Evolutionary conservation across 2,329 filamentous ascomycete species (phyloP).

Genomic region (Hymenoscyphus salicellus): DNA sequence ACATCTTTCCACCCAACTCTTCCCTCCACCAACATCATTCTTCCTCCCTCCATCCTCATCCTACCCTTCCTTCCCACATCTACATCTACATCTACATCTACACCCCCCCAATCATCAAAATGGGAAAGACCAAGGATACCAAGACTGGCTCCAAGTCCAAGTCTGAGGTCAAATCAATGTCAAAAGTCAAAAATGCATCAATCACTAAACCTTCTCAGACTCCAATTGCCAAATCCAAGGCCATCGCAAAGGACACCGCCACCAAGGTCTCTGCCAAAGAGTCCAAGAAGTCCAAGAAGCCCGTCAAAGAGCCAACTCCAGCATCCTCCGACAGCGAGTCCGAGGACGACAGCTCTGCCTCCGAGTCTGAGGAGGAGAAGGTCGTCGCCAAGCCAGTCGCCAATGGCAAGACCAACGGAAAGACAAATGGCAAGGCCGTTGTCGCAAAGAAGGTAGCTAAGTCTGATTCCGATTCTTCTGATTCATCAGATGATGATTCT

Average conservation of each 20-base stretch:
- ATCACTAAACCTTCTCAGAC: conserved; percentile 66
- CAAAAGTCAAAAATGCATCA: conserved; percentile 61
- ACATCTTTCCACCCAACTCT: conserved; percentile 3
- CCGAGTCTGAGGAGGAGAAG: conserved; percentile 33
- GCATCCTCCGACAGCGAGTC: conserved; percentile 41
- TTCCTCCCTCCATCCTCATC: conserved; percentile 7
- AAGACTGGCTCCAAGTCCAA: conserved; percentile 52
- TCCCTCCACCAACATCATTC: conserved; percentile 5
- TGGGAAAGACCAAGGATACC: conserved; percentile 66
- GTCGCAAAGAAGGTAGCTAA: conserved; percentile 39
- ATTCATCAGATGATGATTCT: conserved; percentile 28
- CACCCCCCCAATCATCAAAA: conserved; percentile 40
- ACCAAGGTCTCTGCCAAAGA: conserved; percentile 40
- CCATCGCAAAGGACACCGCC: conserved; percentile 56
- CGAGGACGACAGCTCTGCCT: conserved; percentile 30
- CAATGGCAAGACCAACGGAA: conserved; percentile 39
- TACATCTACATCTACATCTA: too few species aligned
- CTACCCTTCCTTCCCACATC: conserved; percentile 5
- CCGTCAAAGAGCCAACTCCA: conserved; percentile 42
- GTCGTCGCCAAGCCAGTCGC: conserved; percentile 29
- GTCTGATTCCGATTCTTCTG: conserved; percentile 38
- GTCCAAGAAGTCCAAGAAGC: conserved; percentile 47
- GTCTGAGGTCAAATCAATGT: conserved; percentile 48
- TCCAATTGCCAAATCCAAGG: conserved; percentile 65
- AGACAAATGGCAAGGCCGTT: conserved; percentile 35